phyloP scores from a whole-genome alignment of 805 yeast genomes.

The Ogataea thermomethanolica region DNA sequence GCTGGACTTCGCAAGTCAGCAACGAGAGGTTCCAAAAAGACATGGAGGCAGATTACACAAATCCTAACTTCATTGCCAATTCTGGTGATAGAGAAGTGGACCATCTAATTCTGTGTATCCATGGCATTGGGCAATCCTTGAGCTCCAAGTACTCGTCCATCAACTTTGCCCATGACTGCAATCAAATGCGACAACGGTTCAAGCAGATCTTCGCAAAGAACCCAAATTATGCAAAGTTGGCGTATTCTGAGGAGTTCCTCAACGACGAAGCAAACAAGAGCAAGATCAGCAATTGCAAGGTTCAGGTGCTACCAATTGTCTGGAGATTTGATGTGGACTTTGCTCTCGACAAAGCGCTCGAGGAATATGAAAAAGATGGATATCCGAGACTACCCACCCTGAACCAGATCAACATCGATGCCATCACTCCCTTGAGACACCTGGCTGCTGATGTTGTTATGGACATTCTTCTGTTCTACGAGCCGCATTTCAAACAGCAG shows the following conservation, averaged over 20 bases:
- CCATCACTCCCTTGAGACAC: slow-evolving; percentile 71
- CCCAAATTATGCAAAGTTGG: slow-evolving; percentile 39
- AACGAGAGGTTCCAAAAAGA: slow-evolving; percentile 41
- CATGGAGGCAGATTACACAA: slow-evolving; percentile 47
- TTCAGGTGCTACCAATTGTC: slow-evolving; percentile 85
- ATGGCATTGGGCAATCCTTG: slow-evolving; percentile 90
- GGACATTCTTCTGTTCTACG: slow-evolving; percentile 78
- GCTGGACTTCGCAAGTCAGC: slow-evolving; percentile 15
- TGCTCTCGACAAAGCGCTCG: slow-evolving; percentile 41
- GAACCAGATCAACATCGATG: slow-evolving; percentile 70
- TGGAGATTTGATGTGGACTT: slow-evolving; percentile 84
- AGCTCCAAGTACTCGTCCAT: slow-evolving; percentile 77
- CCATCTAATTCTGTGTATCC: slow-evolving; percentile 77
- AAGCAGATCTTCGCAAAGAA: slow-evolving; percentile 43
- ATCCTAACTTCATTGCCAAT: slow-evolving; percentile 40
- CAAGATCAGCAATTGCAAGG: slow-evolving; percentile 44
- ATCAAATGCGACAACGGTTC: slow-evolving; percentile 57
- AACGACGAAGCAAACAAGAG: slow-evolving; percentile 1
- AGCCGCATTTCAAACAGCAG: slow-evolving; percentile 58
- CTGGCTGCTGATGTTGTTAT: slow-evolving; percentile 82
- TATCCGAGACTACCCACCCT: slow-evolving; percentile 54
- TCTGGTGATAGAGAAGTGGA: slow-evolving; percentile 40
- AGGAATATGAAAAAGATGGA: slow-evolving; percentile 37
- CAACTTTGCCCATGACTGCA: slow-evolving; percentile 83
- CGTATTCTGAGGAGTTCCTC: slow-evolving; percentile 27